phyloP scores from a whole-genome alignment of 2,329 filamentous ascomycete genomes.

The Exophiala calicioides region DNA sequence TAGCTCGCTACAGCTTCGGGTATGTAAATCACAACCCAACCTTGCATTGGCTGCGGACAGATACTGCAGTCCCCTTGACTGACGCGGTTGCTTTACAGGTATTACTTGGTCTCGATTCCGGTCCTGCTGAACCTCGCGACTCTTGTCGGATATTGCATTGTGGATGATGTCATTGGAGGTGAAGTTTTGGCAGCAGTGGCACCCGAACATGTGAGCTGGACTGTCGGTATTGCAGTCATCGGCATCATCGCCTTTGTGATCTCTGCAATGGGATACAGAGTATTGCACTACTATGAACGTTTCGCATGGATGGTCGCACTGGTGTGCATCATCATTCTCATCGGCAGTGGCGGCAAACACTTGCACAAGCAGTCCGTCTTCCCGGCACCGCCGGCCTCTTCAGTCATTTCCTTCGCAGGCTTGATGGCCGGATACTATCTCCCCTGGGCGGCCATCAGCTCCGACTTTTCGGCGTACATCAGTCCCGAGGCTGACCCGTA shows the following conservation, averaged over 20 bases:
- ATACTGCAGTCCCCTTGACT: too few relatives aligned
- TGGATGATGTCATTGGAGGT: slow-evolving; percentile 1
- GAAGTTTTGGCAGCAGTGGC: slow-evolving; percentile 1
- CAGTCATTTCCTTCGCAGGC: not conserved
- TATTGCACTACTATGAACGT: slow-evolving; percentile 2
- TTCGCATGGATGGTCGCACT: slow-evolving; percentile 27
- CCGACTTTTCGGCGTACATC: slow-evolving; percentile 5
- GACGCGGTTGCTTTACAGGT: too few relatives aligned
- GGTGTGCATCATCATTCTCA: slow-evolving; percentile 25
- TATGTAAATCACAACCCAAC: too few relatives aligned
- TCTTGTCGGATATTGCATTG: not conserved
- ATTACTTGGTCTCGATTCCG: slow-evolving; percentile 1
- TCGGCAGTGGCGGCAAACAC: slow-evolving; percentile 27
- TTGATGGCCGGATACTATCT: not conserved
- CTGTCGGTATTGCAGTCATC: slow-evolving; percentile 11
- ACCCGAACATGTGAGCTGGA: not conserved
- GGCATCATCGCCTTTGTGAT: slow-evolving; percentile 1
- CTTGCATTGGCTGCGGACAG: too few relatives aligned
- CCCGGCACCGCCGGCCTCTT: slow-evolving; percentile 40
- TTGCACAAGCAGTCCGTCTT: slow-evolving; percentile 37
- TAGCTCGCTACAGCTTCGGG: slow-evolving; percentile 9
- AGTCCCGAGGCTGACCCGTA: not conserved
- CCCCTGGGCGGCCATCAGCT: slow-evolving; percentile 6
- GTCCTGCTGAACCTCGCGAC: slow-evolving; percentile 2
- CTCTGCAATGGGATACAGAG: slow-evolving; percentile 5